Conservation (phyloP, 1,139 yeast species). For the Yueomyces sp. region DNA sequence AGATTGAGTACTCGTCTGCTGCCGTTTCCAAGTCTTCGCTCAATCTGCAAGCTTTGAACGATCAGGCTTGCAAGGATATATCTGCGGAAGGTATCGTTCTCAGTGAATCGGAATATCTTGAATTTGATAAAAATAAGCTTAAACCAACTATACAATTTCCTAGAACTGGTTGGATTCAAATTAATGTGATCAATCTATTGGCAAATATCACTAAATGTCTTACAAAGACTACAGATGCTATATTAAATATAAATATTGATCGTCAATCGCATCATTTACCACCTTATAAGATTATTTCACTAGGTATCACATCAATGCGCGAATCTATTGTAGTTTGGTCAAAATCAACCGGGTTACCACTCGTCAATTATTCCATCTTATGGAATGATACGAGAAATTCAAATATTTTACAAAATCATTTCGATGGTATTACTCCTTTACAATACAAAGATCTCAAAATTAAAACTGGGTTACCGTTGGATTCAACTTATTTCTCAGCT, state of each 20-base stretch:
- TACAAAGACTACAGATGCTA: slow-evolving; percentile 47
- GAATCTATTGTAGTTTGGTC: slow-evolving; percentile 93
- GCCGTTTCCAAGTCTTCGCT: slow-evolving; percentile 7
- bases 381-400: slow-evolving; percentile 93
- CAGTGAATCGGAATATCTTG: slow-evolving; percentile 41
- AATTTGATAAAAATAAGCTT: slow-evolving; percentile 43
- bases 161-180: slow-evolving; percentile 87
- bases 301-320: slow-evolving; percentile 92
- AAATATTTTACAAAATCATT: slow-evolving; percentile 35
- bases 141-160: slow-evolving; percentile 62
- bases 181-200: slow-evolving; percentile 77
- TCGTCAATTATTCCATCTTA: slow-evolving; percentile 72
- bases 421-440: slow-evolving; percentile 46
- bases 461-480: slow-evolving; percentile 67
- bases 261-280: slow-evolving; percentile 36
- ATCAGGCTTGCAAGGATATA: slow-evolving; percentile 24
- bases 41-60: slow-evolving; percentile 10
- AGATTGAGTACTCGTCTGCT: slow-evolving; percentile 59
- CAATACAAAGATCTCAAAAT: slow-evolving; percentile 49
- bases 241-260: slow-evolving; percentile 40
- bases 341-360: slow-evolving; percentile 67
- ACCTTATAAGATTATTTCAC: slow-evolving; percentile 44
- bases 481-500: slow-evolving; percentile 85
- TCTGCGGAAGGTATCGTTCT: slow-evolving; percentile 68
- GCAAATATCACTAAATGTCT: slow-evolving; percentile 74